These are phyloP conservation scores for Seiridium unicorne DNA, from an alignment of 2,329 filamentous ascomycete species.

Conservation along the genomic window DNA sequence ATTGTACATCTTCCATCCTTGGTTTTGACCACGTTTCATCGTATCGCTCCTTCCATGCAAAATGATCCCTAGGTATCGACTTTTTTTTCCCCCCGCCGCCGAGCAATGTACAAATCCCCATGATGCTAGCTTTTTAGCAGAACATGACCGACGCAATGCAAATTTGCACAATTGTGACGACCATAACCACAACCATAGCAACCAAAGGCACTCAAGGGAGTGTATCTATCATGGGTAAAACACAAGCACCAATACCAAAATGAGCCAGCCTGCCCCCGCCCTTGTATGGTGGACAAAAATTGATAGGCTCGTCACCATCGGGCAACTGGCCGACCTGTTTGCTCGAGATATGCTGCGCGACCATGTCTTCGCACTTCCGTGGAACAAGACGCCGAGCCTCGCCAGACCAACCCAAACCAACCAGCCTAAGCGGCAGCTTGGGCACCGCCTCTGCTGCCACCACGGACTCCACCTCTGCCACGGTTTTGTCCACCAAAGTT, in stretches of 20 bases:
- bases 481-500: constrained; percentile 67
- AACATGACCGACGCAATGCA: constrained; percentile 19
- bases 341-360: neutral
- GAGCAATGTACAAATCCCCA: constrained; percentile 28
- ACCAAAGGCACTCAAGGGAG: neutral
- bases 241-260: neutral
- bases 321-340: neutral
- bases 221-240: constrained; percentile 12
- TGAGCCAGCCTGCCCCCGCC: neutral
- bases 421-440: constrained; percentile 46
- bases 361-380: neutral
- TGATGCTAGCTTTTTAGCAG: constrained; percentile 16
- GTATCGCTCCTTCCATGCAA: constrained; percentile 31
- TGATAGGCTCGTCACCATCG: neutral
- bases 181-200: neutral
- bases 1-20: constrained; percentile 26
- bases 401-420: neutral
- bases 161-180: constrained; percentile 14
- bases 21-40: constrained; percentile 18
- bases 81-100: constrained; percentile 23
- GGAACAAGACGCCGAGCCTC: neutral
- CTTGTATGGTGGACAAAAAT: neutral
- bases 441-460: constrained; percentile 63
- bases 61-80: constrained; percentile 20
- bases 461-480: constrained; percentile 65